Percentiles rank a stretch among this genome's conserved stretches.
Conservation (phyloP, 2,329 filamentous ascomycete genomes). For the Ascochyta clinopodiicola region DNA sequence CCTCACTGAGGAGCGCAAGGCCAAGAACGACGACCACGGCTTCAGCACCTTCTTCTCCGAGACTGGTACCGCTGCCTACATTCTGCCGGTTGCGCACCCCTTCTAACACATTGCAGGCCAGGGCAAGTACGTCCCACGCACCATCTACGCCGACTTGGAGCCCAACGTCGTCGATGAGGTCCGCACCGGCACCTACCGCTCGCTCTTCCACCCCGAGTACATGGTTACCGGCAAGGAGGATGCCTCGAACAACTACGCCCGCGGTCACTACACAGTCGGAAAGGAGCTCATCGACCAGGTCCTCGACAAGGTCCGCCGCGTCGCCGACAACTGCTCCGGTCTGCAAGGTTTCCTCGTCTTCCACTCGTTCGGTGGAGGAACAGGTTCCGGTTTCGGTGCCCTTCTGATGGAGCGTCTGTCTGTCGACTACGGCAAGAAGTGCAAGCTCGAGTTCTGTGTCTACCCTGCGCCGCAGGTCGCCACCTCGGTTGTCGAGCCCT, state of each 20-base stretch:
- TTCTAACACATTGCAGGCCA: constrained; percentile 67
- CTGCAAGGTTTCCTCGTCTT: constrained; percentile 99
- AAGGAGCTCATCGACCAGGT: constrained; percentile 99
- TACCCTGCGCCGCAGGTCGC: constrained; percentile 98
- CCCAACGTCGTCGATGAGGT: constrained; percentile 99
- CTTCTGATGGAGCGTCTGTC: constrained; percentile 98
- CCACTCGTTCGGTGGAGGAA: constrained; percentile 99
- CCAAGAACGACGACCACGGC: constrained; percentile 88
- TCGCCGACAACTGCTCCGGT: constrained; percentile 94
- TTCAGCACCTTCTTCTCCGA: constrained; percentile 99
- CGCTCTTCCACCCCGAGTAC: constrained; percentile 97
- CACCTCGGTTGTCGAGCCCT: constrained; percentile 97
- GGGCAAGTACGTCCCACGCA: constrained; percentile 98
- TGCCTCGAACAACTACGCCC: constrained; percentile 99
- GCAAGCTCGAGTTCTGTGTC: constrained; percentile 99
- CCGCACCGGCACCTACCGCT: constrained; percentile 94
- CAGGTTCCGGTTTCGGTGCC: constrained; percentile 97
- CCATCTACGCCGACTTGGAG: constrained; percentile 99
- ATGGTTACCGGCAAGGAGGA: constrained; percentile 99
- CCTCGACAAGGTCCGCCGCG: constrained; percentile 94
- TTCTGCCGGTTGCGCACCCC: constrained; percentile 20
- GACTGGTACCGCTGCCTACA: constrained; percentile 73
- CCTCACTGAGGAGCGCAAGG: constrained; percentile 97
- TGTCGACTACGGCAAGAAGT: constrained; percentile 99
- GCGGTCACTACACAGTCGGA: constrained; percentile 99